A percentile compares a stretch with the other conserved stretches of the same genome.
phyloP scores from a whole-genome alignment of 2,329 filamentous ascomycete genomes.

The Trichoderma atroviride region DNA sequence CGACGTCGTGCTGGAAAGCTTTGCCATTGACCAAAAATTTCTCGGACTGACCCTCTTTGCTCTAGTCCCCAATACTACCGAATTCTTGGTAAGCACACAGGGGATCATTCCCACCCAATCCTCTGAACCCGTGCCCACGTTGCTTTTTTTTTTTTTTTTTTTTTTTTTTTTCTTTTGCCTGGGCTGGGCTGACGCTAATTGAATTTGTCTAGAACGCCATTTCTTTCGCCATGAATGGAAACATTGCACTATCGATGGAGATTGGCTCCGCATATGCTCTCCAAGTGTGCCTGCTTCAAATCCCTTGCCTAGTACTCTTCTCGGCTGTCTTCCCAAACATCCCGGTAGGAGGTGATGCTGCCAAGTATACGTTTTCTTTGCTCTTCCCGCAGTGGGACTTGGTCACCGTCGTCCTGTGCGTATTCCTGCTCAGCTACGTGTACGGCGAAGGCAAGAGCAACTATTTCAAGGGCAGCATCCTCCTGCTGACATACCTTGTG shows the following conservation, averaged over 20 bases:
- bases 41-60: conserved; percentile 95
- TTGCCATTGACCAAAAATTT: conserved; percentile 95
- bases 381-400: conserved; percentile 99
- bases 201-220: conserved; percentile 75
- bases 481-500: conserved; percentile 90
- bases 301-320: conserved; percentile 89
- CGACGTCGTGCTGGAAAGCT: conserved; percentile 88
- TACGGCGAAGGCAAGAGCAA: conserved; percentile 99
- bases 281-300: conserved; percentile 92
- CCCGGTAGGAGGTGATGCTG: conserved; percentile 43
- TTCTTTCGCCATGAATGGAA: conserved; percentile 99
- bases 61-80: conserved; percentile 95
- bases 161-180: neutral
- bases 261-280: conserved; percentile 96
- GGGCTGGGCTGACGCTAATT: conserved; percentile 20
- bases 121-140: neutral
- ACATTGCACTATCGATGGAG: conserved; percentile 98
- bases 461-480: conserved; percentile 98
- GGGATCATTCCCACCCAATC: conserved; percentile 20
- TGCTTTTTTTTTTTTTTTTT: neutral
- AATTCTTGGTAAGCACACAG: conserved; percentile 76
- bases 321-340: conserved; percentile 70
- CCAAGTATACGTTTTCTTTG: conserved; percentile 73
- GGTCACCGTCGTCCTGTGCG: conserved; percentile 93
- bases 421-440: conserved; percentile 96